Evolutionary conservation across 2,329 filamentous ascomycete genomes (phyloP).

Genomic region (Sporothrix schenckii): DNA sequence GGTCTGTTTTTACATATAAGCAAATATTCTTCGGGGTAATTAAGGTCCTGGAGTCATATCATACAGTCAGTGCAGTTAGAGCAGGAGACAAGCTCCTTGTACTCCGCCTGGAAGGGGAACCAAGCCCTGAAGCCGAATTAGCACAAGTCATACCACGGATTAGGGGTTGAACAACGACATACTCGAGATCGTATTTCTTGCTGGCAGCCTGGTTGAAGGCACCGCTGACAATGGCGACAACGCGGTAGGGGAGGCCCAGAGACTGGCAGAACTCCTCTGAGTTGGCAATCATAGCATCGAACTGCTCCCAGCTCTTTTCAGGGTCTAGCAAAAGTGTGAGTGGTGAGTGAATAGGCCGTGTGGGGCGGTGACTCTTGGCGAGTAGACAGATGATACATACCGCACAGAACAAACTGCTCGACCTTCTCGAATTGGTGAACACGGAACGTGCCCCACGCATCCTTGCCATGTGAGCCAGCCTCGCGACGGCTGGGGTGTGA

Average conservation of each 20-base stretch:
- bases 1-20: slow-evolving; percentile 52
- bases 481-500: slow-evolving; percentile 66
- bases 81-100: slow-evolving; percentile 97
- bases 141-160: neutral
- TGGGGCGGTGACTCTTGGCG: neutral
- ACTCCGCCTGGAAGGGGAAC: slow-evolving; percentile 95
- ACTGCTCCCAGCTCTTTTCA: slow-evolving; percentile 88
- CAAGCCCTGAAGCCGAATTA: slow-evolving; percentile 54
- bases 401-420: slow-evolving; percentile 52
- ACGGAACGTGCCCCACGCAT: slow-evolving; percentile 97
- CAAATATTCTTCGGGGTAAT: no score
- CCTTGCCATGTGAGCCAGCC: slow-evolving; percentile 74
- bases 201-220: slow-evolving; percentile 82
- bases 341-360: slow-evolving; percentile 54
- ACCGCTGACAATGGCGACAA: slow-evolving; percentile 94
- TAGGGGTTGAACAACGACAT: neutral
- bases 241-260: slow-evolving; percentile 83
- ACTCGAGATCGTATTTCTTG: slow-evolving; percentile 92
- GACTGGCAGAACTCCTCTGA: slow-evolving; percentile 96
- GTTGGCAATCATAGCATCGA: slow-evolving; percentile 87
- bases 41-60: neutral
- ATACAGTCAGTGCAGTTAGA: slow-evolving; percentile 90
- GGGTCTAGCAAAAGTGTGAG: slow-evolving; percentile 73
- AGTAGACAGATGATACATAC: slow-evolving; percentile 34
- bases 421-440: slow-evolving; percentile 88